Evolutionary conservation across 2,329 filamentous ascomycete genomes (phyloP).

Genomic region (Biscogniauxia sp.): DNA sequence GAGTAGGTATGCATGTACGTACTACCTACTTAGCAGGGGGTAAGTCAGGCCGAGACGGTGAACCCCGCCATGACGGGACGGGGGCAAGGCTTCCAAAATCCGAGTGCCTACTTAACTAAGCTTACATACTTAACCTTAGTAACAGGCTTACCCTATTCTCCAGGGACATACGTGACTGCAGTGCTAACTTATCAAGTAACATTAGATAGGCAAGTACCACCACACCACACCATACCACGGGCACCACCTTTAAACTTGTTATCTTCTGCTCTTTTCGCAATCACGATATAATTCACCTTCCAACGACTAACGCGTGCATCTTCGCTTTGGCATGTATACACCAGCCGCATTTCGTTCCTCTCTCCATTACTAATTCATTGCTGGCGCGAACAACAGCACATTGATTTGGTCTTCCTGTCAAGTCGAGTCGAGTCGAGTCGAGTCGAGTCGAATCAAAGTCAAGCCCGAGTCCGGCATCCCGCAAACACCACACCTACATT

Average conservation of each 20-base stretch:
- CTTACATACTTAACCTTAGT: too few relatives aligned
- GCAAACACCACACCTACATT: slow-evolving; percentile 1
- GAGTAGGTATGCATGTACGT: background rate
- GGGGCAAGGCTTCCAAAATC: slow-evolving; percentile 4
- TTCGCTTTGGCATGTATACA: background rate
- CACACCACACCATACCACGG: too few relatives aligned
- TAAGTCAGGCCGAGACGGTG: background rate
- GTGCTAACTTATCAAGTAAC: too few relatives aligned
- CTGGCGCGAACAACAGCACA: background rate
- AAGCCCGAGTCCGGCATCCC: background rate
- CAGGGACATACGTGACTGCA: too few relatives aligned
- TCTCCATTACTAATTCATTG: background rate
- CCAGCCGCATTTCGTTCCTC: background rate
- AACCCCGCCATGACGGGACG: slow-evolving; percentile 12
- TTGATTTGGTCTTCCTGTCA: background rate
- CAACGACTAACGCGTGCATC: background rate
- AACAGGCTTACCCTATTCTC: too few relatives aligned
- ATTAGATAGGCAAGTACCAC: too few relatives aligned
- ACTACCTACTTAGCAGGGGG: background rate
- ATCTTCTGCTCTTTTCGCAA: background rate
- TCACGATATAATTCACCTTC: background rate
- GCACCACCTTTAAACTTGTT: background rate
- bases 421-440: background rate
- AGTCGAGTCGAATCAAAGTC: too few relatives aligned
- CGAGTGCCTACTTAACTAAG: too few relatives aligned